Conservation (phyloP, 108 stramenopile genomes). For the Discostella stelligeroides region DNA sequence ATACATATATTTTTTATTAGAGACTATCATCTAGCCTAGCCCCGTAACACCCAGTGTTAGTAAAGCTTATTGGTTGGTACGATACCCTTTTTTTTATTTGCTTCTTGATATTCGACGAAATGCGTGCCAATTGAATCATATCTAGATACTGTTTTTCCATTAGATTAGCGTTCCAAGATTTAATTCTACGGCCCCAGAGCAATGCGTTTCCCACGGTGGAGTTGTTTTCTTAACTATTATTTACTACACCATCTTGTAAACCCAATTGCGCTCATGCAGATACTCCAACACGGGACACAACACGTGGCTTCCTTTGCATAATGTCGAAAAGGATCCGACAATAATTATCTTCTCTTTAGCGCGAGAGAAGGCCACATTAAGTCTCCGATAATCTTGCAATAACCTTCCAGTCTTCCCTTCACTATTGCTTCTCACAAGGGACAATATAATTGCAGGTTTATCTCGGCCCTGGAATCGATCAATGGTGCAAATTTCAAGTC, state of each 20-base stretch:
- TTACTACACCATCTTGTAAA: conserved; percentile 28
- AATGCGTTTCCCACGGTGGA: too few species aligned
- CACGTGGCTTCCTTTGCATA: conserved; percentile 63
- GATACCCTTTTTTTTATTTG: too few species aligned
- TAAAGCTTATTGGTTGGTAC: too few species aligned
- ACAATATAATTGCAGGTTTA: conserved; percentile 84
- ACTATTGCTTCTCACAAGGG: conserved; percentile 82
- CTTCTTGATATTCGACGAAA: too few species aligned
- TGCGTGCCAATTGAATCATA: too few species aligned
- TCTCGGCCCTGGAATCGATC: conserved; percentile 93
- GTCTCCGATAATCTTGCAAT: conserved; percentile 76
- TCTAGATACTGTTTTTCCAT: too few species aligned
- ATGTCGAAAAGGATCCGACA: conserved; percentile 79
- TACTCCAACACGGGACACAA: conserved; percentile 69
- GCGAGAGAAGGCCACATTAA: conserved; percentile 92
- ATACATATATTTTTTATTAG: too few species aligned
- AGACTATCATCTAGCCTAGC: too few species aligned
- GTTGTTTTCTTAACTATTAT: too few species aligned
- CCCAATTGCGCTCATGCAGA: conserved; percentile 41
- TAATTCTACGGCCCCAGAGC: too few species aligned
- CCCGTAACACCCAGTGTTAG: too few species aligned
- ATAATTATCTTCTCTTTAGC: conserved; percentile 90
- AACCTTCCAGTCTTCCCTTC: conserved; percentile 71
- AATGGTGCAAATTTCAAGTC: conserved; percentile 88
- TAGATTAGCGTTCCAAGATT: too few species aligned